Percentiles rank a stretch among this genome's conserved stretches.
phyloP scores from a whole-genome alignment of 164 flowering plant species.

The Magnolia sinica region DNA sequence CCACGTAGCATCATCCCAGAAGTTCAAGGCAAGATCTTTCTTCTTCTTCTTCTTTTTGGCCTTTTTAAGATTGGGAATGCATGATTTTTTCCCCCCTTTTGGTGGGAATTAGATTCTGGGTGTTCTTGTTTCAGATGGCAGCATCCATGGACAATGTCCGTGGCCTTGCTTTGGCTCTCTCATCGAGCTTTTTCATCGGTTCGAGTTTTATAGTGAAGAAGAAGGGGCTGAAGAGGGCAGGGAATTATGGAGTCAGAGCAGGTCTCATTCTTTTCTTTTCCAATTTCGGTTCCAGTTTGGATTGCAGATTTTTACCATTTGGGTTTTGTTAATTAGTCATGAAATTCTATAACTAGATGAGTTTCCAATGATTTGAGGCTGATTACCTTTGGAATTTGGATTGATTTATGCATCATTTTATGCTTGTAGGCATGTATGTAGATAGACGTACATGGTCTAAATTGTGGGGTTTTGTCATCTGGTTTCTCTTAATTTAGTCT shows the following conservation, averaged over 20 bases:
- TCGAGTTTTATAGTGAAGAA: slow-evolving; percentile 86
- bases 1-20: not conserved
- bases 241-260: slow-evolving; percentile 58
- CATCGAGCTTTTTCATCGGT: slow-evolving; percentile 85
- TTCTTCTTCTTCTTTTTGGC: not conserved
- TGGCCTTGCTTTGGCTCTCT: slow-evolving; percentile 65
- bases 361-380: not conserved
- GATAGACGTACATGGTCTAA: not conserved
- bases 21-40: not conserved
- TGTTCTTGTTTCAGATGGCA: not conserved
- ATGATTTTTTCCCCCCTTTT: not conserved
- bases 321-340: not conserved
- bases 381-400: no score
- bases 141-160: not conserved
- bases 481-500: not conserved
- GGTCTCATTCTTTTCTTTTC: slow-evolving; percentile 10
- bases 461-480: not conserved
- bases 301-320: not conserved
- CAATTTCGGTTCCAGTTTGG: not conserved
- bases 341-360: not conserved
- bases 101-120: not conserved
- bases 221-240: slow-evolving; percentile 68
- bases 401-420: no score
- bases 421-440: no score
- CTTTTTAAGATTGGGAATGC: not conserved